Percentiles rank a stretch among this genome's conserved stretches.
These are phyloP conservation scores for Pestalotiopsis sp. DNA, from an alignment of 2,329 filamentous ascomycete genomes.

Conservation along the genomic window DNA sequence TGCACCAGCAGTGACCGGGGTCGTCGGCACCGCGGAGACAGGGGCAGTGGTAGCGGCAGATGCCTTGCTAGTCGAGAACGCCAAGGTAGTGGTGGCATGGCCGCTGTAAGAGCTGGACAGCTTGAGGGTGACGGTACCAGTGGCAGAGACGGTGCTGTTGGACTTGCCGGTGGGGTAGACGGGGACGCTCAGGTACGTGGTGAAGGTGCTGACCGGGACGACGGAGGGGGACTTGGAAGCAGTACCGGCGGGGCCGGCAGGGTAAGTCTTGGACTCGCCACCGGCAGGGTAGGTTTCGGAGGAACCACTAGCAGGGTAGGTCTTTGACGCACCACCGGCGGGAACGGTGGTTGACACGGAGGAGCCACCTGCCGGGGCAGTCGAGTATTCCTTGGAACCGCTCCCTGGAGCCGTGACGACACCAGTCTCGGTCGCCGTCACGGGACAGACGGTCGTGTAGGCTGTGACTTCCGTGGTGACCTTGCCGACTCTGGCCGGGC, in stretches of 20 bases:
- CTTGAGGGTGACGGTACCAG: conserved; percentile 50
- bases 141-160: conserved; percentile 62
- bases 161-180: conserved; percentile 75
- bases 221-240: conserved; percentile 15
- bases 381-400: conserved; percentile 4
- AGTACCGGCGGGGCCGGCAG: conserved; percentile 59
- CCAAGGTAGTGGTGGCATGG: background rate
- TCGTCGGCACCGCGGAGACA: conserved; percentile 7
- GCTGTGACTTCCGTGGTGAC: conserved; percentile 41
- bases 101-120: background rate
- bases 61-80: background rate
- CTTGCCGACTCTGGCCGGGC: conserved; percentile 42
- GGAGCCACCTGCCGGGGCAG: conserved; percentile 3
- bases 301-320: conserved; percentile 31
- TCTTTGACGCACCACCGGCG: conserved; percentile 46
- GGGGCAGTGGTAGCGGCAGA: background rate
- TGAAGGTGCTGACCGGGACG: conserved; percentile 43
- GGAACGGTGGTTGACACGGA: conserved; percentile 13
- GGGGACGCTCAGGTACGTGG: conserved; percentile 54
- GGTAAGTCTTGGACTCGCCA: conserved; percentile 63
- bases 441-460: conserved; percentile 48
- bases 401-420: conserved; percentile 19
- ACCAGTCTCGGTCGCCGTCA: conserved; percentile 26
- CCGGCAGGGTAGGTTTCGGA: conserved; percentile 37
- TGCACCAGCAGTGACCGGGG: conserved; percentile 22